These are phyloP conservation scores for Circinella minor DNA, from an alignment of 371 early-diverging fungal genomes.

Conservation along the genomic window DNA sequence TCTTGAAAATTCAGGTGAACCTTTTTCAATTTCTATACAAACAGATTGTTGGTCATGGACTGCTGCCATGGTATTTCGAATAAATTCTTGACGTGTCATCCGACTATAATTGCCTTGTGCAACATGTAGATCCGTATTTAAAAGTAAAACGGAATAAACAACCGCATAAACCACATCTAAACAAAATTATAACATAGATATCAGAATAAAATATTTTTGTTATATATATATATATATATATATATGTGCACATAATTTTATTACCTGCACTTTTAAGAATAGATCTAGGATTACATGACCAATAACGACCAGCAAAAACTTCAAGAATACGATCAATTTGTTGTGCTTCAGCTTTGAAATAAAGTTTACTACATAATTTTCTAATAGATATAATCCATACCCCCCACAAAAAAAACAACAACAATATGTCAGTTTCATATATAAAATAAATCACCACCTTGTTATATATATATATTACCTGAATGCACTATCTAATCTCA, in stretches of 20 bases:
- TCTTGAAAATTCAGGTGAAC: slow-evolving; percentile 27
- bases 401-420: too few species aligned
- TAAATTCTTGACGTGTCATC: slow-evolving; percentile 67
- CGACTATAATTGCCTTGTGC: slow-evolving; percentile 69
- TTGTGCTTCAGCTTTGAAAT: slow-evolving; percentile 91
- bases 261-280: slow-evolving; percentile 58
- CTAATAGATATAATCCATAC: slow-evolving; percentile 15
- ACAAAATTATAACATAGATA: not conserved
- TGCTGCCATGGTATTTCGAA: slow-evolving; percentile 63
- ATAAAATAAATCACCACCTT: not conserved
- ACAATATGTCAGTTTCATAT: not conserved
- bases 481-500: slow-evolving; percentile 81
- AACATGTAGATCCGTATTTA: slow-evolving; percentile 93
- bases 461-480: slow-evolving; percentile 41
- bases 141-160: slow-evolving; percentile 82
- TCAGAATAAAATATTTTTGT: not conserved
- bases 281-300: slow-evolving; percentile 75
- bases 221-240: not conserved
- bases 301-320: slow-evolving; percentile 80
- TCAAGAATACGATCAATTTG: slow-evolving; percentile 88
- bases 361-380: slow-evolving; percentile 76
- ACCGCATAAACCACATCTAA: slow-evolving; percentile 83
- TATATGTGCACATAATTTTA: too few species aligned
- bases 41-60: slow-evolving; percentile 50
- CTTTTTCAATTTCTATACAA: slow-evolving; percentile 29